Evolutionary conservation across 257 asterid species (phyloP).

Genomic region (Solanum etuberosum): DNA sequence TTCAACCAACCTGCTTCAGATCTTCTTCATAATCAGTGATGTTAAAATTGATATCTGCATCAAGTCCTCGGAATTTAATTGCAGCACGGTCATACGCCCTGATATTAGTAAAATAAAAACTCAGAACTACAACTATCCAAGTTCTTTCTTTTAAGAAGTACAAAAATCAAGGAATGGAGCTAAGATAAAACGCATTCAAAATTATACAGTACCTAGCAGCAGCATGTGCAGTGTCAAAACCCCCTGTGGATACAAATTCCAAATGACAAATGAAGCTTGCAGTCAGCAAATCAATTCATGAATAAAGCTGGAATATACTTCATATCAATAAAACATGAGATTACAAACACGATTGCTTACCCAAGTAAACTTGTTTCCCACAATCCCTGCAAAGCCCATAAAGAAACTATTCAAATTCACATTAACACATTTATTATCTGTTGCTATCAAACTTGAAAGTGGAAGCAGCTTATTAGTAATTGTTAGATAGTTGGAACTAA

Average conservation of each 20-base stretch:
- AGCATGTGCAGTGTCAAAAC: slow-evolving; percentile 92
- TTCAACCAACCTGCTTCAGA: slow-evolving; percentile 54
- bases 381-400: slow-evolving; percentile 58
- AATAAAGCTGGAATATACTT: neutral
- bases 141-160: neutral
- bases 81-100: slow-evolving; percentile 99
- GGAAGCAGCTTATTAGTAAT: neutral
- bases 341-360: slow-evolving; percentile 21
- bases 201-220: slow-evolving; percentile 68
- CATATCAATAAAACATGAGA: neutral
- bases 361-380: slow-evolving; percentile 93
- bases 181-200: neutral
- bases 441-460: neutral
- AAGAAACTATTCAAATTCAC: neutral
- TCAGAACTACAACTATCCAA: neutral
- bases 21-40: slow-evolving; percentile 71
- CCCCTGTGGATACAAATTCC: slow-evolving; percentile 37
- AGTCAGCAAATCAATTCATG: neutral
- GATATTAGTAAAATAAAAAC: slow-evolving; percentile 5
- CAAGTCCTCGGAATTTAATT: slow-evolving; percentile 77
- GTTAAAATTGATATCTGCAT: slow-evolving; percentile 82
- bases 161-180: neutral
- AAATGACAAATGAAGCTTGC: neutral
- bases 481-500: neutral
- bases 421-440: neutral